Percentiles rank a stretch among this genome's conserved stretches.
phyloP scores from a whole-genome alignment of 495 filamentous ascomycete species.

The Penicillium goetzii region DNA sequence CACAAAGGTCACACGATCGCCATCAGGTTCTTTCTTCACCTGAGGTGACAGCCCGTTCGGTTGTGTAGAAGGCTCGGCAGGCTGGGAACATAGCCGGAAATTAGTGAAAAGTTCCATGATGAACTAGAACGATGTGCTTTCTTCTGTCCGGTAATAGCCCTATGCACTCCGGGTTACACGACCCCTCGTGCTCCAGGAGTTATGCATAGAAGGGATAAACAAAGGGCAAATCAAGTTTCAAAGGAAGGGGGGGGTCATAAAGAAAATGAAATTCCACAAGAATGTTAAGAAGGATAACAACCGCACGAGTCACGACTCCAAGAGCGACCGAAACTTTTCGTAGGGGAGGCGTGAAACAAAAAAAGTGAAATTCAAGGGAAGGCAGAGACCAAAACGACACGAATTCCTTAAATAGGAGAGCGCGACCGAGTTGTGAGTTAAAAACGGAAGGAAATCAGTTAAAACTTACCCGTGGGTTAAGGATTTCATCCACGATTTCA shows the following conservation, averaged over 20 bases:
- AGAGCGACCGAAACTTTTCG: neutral
- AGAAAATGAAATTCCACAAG: neutral
- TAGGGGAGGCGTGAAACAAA: neutral
- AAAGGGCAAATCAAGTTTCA: neutral
- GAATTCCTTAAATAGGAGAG: neutral
- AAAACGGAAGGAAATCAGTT: neutral
- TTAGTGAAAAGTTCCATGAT: constrained; percentile 11
- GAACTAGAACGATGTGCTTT: neutral
- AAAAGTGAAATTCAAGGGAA: neutral
- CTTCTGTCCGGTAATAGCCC: neutral
- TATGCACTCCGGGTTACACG: neutral
- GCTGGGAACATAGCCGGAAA: neutral
- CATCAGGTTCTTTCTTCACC: neutral
- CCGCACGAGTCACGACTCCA: too few relatives aligned
- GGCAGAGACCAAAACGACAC: neutral
- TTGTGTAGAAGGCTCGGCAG: neutral
- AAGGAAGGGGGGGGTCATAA: neutral
- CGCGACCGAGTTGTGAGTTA: neutral
- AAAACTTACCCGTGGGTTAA: neutral
- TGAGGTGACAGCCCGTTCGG: neutral
- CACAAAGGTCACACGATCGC: neutral
- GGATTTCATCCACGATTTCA: neutral
- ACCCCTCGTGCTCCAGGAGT: neutral
- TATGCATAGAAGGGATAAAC: neutral
- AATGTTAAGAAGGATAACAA: neutral